Evolutionary conservation across 2,329 filamentous ascomycete genomes (phyloP).

Genomic region (Teratosphaeria pseudoeucalypti): DNA sequence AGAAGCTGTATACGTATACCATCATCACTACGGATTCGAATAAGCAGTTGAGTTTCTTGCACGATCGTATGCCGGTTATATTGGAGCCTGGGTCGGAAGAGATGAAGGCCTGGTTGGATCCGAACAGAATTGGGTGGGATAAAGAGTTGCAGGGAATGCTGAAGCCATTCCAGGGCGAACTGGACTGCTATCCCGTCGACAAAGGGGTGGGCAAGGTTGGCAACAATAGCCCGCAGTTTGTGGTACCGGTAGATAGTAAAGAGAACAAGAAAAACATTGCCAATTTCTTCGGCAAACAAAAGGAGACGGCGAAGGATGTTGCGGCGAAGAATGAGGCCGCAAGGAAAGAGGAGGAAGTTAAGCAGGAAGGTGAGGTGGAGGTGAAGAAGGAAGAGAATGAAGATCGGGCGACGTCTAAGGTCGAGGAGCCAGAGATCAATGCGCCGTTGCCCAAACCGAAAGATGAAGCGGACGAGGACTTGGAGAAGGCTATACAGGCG

Average conservation of each 20-base stretch:
- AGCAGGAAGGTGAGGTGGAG: slow-evolving; percentile 21
- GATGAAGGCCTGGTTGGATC: slow-evolving; percentile 70
- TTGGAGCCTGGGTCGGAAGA: slow-evolving; percentile 64
- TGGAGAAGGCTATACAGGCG: slow-evolving; percentile 34
- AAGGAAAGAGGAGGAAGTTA: slow-evolving; percentile 20
- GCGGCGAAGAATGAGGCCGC: slow-evolving; percentile 26
- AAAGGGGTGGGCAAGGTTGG: slow-evolving; percentile 91
- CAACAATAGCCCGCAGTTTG: slow-evolving; percentile 74
- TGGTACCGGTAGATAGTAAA: slow-evolving; percentile 70
- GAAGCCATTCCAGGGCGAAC: slow-evolving; percentile 65
- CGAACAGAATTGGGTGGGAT: slow-evolving; percentile 60
- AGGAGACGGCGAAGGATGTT: slow-evolving; percentile 26
- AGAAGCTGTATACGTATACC: slow-evolving; percentile 78
- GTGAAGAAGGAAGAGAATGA: slow-evolving; percentile 32
- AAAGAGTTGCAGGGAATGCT: slow-evolving; percentile 66
- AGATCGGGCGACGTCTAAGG: slow-evolving; percentile 33
- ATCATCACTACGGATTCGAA: slow-evolving; percentile 88
- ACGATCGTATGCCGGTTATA: slow-evolving; percentile 93
- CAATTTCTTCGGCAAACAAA: slow-evolving; percentile 71
- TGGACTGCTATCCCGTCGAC: slow-evolving; percentile 77
- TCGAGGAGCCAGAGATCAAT: slow-evolving; percentile 41
- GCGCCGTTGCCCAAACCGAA: slow-evolving; percentile 38
- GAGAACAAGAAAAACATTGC: slow-evolving; percentile 90
- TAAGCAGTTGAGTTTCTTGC: slow-evolving; percentile 70
- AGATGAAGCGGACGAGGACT: slow-evolving; percentile 12